Percentiles rank a stretch among this genome's conserved stretches.
Evolutionary conservation across 2,329 filamentous ascomycete genomes (phyloP).

Genomic region (Pseudopyricularia javanii): DNA sequence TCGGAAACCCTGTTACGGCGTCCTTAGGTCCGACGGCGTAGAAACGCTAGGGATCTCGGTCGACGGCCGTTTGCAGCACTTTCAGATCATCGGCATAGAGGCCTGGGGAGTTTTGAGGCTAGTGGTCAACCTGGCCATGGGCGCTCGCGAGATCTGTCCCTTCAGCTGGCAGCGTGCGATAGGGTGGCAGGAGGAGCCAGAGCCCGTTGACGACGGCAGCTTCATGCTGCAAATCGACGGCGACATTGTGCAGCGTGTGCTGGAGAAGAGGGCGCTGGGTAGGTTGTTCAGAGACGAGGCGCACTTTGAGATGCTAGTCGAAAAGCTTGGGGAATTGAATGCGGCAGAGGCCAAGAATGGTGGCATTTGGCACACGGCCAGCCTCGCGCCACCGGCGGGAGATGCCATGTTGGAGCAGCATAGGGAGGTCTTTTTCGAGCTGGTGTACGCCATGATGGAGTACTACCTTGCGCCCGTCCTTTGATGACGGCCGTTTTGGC

Average conservation of each 20-base stretch:
- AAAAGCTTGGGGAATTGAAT: conserved; percentile 38
- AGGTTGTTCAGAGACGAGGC: conserved; percentile 21
- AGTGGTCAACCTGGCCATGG: conserved; percentile 55
- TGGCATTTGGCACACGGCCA: conserved; percentile 11
- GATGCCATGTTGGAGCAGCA: conserved; percentile 7
- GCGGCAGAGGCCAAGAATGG: conserved; percentile 24
- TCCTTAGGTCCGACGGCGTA: conserved; percentile 28
- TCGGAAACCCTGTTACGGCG: conserved; percentile 25
- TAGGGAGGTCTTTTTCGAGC: conserved; percentile 24
- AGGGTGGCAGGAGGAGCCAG: conserved; percentile 5
- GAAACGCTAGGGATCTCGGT: conserved; percentile 54
- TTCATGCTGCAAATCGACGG: conserved; percentile 54
- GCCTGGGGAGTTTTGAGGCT: conserved; percentile 61
- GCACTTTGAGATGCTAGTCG: conserved; percentile 26
- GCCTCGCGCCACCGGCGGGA: neutral
- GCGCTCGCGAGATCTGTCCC: conserved; percentile 33
- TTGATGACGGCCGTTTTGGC: conserved; percentile 12
- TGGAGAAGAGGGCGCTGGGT: conserved; percentile 33
- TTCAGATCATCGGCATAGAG: conserved; percentile 50
- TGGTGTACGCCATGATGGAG: conserved; percentile 42
- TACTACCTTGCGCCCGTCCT: conserved; percentile 39
- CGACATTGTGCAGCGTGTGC: conserved; percentile 45
- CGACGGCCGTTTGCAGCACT: conserved; percentile 57
- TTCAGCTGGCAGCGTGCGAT: conserved; percentile 21
- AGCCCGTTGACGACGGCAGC: conserved; percentile 27